A percentile compares a stretch with the other conserved stretches of the same genome.
Evolutionary conservation across 768 basidiomycete species (phyloP).

Genomic region (Kwoniella bestiolae): DNA sequence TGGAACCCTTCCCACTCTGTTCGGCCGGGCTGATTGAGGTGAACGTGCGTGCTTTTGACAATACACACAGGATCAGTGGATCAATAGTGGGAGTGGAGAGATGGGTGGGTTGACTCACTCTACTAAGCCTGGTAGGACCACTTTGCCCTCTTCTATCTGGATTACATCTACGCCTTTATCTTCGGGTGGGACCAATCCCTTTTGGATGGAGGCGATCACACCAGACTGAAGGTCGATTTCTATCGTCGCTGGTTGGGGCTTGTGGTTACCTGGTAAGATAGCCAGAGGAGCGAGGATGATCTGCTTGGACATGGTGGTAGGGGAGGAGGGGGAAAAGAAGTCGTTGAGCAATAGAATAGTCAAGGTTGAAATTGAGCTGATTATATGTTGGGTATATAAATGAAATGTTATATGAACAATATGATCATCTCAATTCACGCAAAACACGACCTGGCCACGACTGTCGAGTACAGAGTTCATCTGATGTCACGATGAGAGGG

Average conservation of each 20-base stretch:
- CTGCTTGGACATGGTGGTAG: slow-evolving; percentile 14
- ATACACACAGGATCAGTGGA: neutral
- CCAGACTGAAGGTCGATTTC: slow-evolving; percentile 66
- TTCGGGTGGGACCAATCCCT: slow-evolving; percentile 44
- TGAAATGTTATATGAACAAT: neutral
- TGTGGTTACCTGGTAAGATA: slow-evolving; percentile 63
- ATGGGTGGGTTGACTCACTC: slow-evolving; percentile 63
- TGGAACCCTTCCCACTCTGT: slow-evolving; percentile 93
- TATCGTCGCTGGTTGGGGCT: slow-evolving; percentile 70
- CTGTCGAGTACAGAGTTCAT: no score
- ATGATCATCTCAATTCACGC: neutral
- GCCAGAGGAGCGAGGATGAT: slow-evolving; percentile 54
- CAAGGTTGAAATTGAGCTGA: neutral
- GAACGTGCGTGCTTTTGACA: slow-evolving; percentile 65
- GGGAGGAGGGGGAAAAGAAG: neutral
- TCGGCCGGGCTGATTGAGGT: slow-evolving; percentile 90
- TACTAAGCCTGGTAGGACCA: slow-evolving; percentile 76
- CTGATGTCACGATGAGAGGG: no score
- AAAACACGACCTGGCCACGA: no score
- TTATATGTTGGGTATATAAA: no score
- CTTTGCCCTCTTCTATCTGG: slow-evolving; percentile 66
- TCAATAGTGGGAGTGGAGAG: neutral
- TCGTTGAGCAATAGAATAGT: neutral
- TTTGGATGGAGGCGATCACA: slow-evolving; percentile 65
- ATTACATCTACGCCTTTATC: slow-evolving; percentile 55